A percentile compares a stretch with the other conserved stretches of the same genome.
These are phyloP conservation scores for Fusarium stilboides DNA, from an alignment of 2,329 filamentous ascomycete species.

Conservation along the genomic window DNA sequence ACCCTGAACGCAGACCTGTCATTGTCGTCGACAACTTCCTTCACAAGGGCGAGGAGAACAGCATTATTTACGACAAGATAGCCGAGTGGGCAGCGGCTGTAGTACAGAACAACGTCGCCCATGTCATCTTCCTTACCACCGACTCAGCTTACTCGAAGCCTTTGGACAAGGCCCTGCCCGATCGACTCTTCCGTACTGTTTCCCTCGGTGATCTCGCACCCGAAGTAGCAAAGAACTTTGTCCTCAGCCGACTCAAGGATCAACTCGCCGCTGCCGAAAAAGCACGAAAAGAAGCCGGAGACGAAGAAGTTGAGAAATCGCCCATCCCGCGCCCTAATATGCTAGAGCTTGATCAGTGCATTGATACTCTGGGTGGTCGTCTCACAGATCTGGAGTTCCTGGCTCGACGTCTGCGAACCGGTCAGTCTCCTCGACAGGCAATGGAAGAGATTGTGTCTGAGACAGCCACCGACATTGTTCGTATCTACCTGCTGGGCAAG, in stretches of 20 bases:
- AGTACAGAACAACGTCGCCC: constrained; percentile 89
- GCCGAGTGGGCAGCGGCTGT: constrained; percentile 92
- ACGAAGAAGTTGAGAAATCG: constrained; percentile 45
- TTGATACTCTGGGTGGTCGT: constrained; percentile 86
- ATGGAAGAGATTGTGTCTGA: constrained; percentile 92
- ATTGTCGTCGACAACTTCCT: constrained; percentile 94
- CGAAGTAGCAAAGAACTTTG: constrained; percentile 89
- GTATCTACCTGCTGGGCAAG: constrained; percentile 87
- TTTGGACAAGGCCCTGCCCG: constrained; percentile 87
- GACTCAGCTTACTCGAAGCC: constrained; percentile 92
- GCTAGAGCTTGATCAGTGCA: constrained; percentile 83
- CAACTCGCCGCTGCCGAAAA: constrained; percentile 51
- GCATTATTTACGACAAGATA: constrained; percentile 82
- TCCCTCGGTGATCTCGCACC: constrained; percentile 89
- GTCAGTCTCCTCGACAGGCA: constrained; percentile 85
- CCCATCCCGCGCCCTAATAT: constrained; percentile 63
- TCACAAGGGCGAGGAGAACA: constrained; percentile 78
- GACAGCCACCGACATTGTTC: constrained; percentile 89
- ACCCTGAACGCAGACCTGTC: constrained; percentile 86
- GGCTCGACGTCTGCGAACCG: constrained; percentile 88
- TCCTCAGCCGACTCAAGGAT: constrained; percentile 83
- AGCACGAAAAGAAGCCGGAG: constrained; percentile 43
- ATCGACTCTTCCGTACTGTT: constrained; percentile 90
- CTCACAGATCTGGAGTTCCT: constrained; percentile 97
- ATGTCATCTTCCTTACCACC: constrained; percentile 94